A percentile compares a stretch with the other conserved stretches of the same genome.
These are phyloP conservation scores for Betula pendula DNA, from an alignment of 306 rosid genomes.

Conservation along the genomic window DNA sequence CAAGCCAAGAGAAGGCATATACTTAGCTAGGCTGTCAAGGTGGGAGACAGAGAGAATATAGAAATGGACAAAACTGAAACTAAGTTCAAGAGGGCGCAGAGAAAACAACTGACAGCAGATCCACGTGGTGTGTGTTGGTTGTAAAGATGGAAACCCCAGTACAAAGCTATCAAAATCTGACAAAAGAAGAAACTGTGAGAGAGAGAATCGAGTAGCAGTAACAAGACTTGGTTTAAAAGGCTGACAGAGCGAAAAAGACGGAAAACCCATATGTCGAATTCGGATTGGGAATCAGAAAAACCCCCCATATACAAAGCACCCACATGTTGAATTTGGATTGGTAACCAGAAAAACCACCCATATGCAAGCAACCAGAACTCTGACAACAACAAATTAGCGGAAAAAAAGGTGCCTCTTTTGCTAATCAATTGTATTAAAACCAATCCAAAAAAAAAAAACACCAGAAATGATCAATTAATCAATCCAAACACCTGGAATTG, in stretches of 20 bases:
- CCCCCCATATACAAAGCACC: constrained; percentile 20
- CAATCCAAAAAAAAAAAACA: neutral
- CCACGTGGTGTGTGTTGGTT: neutral
- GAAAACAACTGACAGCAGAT: neutral
- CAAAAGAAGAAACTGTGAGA: neutral
- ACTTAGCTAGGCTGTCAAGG: neutral
- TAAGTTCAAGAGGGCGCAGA: neutral
- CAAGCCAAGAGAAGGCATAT: constrained; percentile 1
- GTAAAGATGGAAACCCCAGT: neutral
- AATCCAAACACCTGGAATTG: neutral
- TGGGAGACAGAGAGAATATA: neutral
- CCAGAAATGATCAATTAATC: constrained; percentile 3
- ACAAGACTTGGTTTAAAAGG: neutral
- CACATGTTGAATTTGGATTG: constrained; percentile 2
- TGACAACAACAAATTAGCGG: neutral
- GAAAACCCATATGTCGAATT: constrained; percentile 19
- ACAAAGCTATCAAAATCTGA: constrained; percentile 11
- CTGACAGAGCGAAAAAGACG: constrained; percentile 10
- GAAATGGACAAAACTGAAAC: neutral
- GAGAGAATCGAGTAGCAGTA: neutral
- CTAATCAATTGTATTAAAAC: neutral
- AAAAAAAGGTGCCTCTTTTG: neutral
- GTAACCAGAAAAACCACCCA: neutral
- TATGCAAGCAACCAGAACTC: neutral
- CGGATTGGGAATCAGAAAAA: constrained; percentile 22